Evolutionary conservation across 2,329 filamentous ascomycete genomes (phyloP).

Genomic region (Fusarium albidum): DNA sequence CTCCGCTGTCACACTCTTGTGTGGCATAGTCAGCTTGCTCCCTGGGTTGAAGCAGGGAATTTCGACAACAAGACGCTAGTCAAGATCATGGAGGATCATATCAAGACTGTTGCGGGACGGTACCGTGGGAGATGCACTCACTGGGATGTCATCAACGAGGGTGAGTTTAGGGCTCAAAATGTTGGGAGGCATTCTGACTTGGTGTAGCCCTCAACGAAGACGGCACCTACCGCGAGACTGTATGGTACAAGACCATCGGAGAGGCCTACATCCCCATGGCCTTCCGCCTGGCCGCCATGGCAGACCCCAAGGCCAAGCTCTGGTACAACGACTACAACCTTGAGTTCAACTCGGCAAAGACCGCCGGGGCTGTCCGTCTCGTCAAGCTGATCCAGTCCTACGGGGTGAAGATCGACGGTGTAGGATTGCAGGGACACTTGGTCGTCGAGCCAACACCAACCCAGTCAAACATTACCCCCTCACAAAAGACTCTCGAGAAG

Average conservation of each 20-base stretch:
- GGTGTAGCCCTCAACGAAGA: slow-evolving; percentile 54
- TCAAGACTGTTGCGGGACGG: slow-evolving; percentile 54
- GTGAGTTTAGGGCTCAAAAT: neutral
- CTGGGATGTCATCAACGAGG: slow-evolving; percentile 65
- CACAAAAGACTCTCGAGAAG: slow-evolving; percentile 36
- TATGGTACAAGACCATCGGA: slow-evolving; percentile 59
- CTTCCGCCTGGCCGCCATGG: slow-evolving; percentile 56
- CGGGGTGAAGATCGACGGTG: slow-evolving; percentile 57
- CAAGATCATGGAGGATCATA: slow-evolving; percentile 60
- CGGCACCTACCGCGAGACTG: slow-evolving; percentile 53
- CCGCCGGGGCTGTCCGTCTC: slow-evolving; percentile 43
- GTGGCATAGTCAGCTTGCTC: slow-evolving; percentile 48
- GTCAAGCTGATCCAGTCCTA: slow-evolving; percentile 44
- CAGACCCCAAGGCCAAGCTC: slow-evolving; percentile 56
- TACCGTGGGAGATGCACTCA: slow-evolving; percentile 57
- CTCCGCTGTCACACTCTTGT: slow-evolving; percentile 68
- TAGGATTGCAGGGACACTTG: slow-evolving; percentile 61
- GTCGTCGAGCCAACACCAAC: slow-evolving; percentile 48
- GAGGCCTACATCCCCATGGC: slow-evolving; percentile 58
- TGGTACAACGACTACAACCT: slow-evolving; percentile 65
- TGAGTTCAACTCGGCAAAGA: slow-evolving; percentile 50
- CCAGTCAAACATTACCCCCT: slow-evolving; percentile 46
- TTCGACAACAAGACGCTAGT: slow-evolving; percentile 59
- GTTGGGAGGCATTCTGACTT: neutral
- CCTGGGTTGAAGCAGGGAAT: slow-evolving; percentile 44